A percentile compares a stretch with the other conserved stretches of the same genome.
These are phyloP conservation scores for Camellia sinensis DNA, from an alignment of 148 eudicot species.

Conservation along the genomic window DNA sequence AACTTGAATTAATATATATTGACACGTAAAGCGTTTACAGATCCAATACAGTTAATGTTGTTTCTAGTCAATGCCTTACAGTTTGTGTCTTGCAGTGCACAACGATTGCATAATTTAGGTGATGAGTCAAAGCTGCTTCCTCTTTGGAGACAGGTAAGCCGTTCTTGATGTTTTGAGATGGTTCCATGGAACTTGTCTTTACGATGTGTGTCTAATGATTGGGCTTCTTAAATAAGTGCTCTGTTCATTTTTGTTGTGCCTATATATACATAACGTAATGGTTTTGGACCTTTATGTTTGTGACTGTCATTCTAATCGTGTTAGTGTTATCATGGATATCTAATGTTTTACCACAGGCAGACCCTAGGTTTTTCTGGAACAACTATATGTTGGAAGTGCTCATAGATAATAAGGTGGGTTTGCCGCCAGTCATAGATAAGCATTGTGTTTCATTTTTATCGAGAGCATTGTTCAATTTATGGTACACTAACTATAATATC, in stretches of 20 bases:
- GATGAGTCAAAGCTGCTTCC: slow-evolving; percentile 89
- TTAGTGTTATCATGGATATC: background rate
- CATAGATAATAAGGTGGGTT: slow-evolving; percentile 80
- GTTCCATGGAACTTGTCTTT: background rate
- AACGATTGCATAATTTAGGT: slow-evolving; percentile 72
- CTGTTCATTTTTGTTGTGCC: background rate
- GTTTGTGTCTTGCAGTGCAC: slow-evolving; percentile 55
- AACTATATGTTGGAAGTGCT: slow-evolving; percentile 87
- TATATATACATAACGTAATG: background rate
- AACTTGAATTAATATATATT: background rate
- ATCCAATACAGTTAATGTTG: background rate
- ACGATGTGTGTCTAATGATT: background rate
- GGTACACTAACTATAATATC: slow-evolving; percentile 17
- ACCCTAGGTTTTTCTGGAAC: slow-evolving; percentile 94
- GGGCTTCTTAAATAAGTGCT: background rate
- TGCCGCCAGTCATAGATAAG: background rate
- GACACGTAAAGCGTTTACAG: too few relatives aligned
- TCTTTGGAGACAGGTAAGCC: slow-evolving; percentile 92
- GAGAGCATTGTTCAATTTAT: background rate
- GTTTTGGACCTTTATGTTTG: background rate
- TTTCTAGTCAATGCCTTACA: background rate
- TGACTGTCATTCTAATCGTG: background rate
- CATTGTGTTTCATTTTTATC: background rate
- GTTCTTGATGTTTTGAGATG: background rate
- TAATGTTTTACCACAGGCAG: slow-evolving; percentile 65